These are phyloP conservation scores for Saccharomyces hybrid DNA, from an alignment of 1,139 yeast species.

Conservation along the genomic window DNA sequence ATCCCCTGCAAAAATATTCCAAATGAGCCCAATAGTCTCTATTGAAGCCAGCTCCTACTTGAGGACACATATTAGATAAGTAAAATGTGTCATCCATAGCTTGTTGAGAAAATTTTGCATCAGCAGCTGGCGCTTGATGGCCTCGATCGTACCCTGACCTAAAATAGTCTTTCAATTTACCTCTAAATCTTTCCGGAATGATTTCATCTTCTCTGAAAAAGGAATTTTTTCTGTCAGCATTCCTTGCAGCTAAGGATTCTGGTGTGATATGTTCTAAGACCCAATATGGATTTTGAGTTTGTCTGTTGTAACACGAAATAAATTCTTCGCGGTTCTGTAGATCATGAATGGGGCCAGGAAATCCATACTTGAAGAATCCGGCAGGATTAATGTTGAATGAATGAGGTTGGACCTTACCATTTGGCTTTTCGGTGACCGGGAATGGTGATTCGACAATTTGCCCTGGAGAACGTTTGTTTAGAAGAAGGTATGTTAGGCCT, in stretches of 20 bases:
- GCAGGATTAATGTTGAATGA: slow-evolving; percentile 47
- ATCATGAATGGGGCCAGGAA: slow-evolving; percentile 92
- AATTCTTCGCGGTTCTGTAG: slow-evolving; percentile 65
- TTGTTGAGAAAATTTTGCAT: slow-evolving; percentile 77
- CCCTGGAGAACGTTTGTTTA: background rate
- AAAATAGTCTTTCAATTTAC: slow-evolving; percentile 73
- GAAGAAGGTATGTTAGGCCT: slow-evolving; percentile 9
- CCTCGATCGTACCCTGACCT: slow-evolving; percentile 96
- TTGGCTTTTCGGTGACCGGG: background rate
- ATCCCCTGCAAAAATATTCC: slow-evolving; percentile 77
- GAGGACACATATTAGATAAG: slow-evolving; percentile 89
- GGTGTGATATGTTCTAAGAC: slow-evolving; percentile 87
- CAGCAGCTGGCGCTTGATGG: slow-evolving; percentile 97
- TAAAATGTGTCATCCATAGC: slow-evolving; percentile 95
- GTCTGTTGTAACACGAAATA: slow-evolving; percentile 78
- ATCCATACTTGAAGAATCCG: slow-evolving; percentile 79
- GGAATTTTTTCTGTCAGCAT: slow-evolving; percentile 69
- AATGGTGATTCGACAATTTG: background rate
- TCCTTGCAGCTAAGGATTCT: slow-evolving; percentile 47
- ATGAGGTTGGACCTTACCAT: slow-evolving; percentile 18
- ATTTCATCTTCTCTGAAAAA: slow-evolving; percentile 79
- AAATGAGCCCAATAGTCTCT: slow-evolving; percentile 97
- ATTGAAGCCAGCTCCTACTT: slow-evolving; percentile 95
- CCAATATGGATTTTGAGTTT: slow-evolving; percentile 84
- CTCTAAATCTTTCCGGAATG: slow-evolving; percentile 74